Conservation (phyloP, 169 alveolate species). For the Condylostoma magnum region DNA sequence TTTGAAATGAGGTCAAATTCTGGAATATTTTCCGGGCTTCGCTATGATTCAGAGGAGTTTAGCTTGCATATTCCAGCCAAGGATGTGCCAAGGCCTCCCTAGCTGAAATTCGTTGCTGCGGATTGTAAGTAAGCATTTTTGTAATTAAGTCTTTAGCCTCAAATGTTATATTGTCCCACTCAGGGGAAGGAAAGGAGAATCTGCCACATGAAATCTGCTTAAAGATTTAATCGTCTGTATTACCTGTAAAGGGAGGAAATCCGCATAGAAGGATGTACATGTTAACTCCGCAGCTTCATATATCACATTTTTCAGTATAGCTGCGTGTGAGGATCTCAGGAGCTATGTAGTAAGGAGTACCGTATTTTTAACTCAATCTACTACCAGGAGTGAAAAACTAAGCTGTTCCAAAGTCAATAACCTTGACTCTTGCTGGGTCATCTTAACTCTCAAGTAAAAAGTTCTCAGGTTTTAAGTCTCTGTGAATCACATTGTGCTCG, state of each 20-base stretch:
- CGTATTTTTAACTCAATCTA: slow-evolving; percentile 53
- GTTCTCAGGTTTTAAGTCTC: slow-evolving; percentile 61
- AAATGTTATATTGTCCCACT: no score
- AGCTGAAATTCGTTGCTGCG: slow-evolving; percentile 54
- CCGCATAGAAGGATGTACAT: slow-evolving; percentile 59
- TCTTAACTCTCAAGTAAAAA: slow-evolving; percentile 40
- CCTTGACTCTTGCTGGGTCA: not conserved
- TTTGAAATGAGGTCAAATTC: not conserved
- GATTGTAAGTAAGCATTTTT: slow-evolving; percentile 56
- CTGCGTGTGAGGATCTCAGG: slow-evolving; percentile 36
- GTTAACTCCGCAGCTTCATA: slow-evolving; percentile 58
- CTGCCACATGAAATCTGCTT: not conserved
- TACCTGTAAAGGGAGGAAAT: slow-evolving; percentile 92
- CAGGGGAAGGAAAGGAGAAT: not conserved
- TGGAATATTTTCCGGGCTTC: not conserved
- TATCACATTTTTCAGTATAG: slow-evolving; percentile 46
- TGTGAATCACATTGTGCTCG: slow-evolving; percentile 55
- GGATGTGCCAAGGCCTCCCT: slow-evolving; percentile 56
- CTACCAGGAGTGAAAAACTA: no score
- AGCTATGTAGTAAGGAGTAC: slow-evolving; percentile 41
- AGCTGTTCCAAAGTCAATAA: slow-evolving; percentile 21
- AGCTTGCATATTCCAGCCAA: slow-evolving; percentile 31
- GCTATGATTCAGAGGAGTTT: not conserved
- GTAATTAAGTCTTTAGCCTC: slow-evolving; percentile 41
- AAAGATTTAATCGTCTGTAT: slow-evolving; percentile 67